Evolutionary conservation across 805 yeast species (phyloP).

Genomic region (Hanseniaspora lindneri): DNA sequence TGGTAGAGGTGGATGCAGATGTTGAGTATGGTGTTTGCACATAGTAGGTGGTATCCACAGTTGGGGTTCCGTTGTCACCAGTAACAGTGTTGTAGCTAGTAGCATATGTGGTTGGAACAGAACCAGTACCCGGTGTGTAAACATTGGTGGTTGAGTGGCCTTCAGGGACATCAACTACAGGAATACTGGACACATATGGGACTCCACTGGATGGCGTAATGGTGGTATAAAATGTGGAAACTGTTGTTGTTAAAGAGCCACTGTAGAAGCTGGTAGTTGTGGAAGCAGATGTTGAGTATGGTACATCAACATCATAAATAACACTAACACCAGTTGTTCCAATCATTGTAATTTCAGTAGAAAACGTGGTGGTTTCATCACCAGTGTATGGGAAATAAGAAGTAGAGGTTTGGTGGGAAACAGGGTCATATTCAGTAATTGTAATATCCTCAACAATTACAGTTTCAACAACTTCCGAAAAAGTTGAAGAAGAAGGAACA

Average conservation of each 20-base stretch:
- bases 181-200: neutral
- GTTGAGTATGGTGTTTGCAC: slow-evolving; percentile 1
- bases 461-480: neutral
- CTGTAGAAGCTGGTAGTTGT: slow-evolving; percentile 2
- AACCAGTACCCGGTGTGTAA: too few relatives aligned
- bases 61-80: neutral
- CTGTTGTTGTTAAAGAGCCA: neutral
- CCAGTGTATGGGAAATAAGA: neutral
- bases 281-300: slow-evolving; percentile 1
- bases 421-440: slow-evolving; percentile 5
- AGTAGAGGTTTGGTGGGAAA: neutral
- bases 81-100: neutral
- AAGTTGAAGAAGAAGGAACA: neutral
- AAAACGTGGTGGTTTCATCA: neutral
- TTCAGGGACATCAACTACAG: neutral
- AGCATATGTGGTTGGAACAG: neutral
- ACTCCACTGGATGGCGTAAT: neutral
- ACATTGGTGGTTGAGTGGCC: too few relatives aligned
- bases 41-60: neutral
- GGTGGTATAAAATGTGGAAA: neutral
- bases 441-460: neutral
- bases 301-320: neutral
- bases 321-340: neutral
- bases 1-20: too few relatives aligned
- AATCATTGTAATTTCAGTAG: neutral